Conservation (phyloP, 2,329 filamentous ascomycete species). For the Phoma herbarum region DNA sequence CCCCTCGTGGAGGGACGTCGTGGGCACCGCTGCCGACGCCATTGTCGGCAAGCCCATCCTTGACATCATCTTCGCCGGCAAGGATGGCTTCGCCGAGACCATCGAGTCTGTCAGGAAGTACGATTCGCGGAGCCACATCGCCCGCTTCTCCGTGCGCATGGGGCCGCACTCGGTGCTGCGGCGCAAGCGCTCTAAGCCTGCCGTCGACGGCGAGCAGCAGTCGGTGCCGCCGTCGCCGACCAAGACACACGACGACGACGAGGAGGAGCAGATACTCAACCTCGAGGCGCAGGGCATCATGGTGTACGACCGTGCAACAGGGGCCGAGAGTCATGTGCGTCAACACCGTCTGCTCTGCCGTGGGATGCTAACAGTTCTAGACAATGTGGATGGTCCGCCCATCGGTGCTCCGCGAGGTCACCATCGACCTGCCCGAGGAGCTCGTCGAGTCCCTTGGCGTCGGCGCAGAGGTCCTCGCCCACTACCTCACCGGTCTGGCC, state of each 20-base stretch:
- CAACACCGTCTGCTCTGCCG: background rate
- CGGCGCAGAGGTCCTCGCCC: conserved; percentile 91
- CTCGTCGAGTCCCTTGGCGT: conserved; percentile 94
- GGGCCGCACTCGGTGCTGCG: conserved; percentile 49
- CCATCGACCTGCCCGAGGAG: conserved; percentile 88
- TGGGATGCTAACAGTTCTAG: conserved; percentile 58
- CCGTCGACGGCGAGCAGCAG: conserved; percentile 42
- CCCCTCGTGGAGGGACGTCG: conserved; percentile 92
- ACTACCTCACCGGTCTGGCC: conserved; percentile 88
- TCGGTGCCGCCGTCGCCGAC: conserved; percentile 42
- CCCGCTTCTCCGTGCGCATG: conserved; percentile 49
- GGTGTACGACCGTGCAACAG: conserved; percentile 90
- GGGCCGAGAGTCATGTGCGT: conserved; percentile 87
- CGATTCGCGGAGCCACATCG: conserved; percentile 89
- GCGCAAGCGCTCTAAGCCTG: conserved; percentile 38
- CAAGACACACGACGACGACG: conserved; percentile 35
- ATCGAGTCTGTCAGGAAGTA: conserved; percentile 87
- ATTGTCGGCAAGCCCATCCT: conserved; percentile 81
- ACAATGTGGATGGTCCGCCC: conserved; percentile 99
- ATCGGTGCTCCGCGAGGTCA: conserved; percentile 88
- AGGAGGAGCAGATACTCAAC: conserved; percentile 69
- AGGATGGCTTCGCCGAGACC: conserved; percentile 79
- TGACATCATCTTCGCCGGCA: conserved; percentile 82
- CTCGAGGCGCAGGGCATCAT: conserved; percentile 98
- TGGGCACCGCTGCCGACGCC: conserved; percentile 77